Percentiles rank a stretch among this genome's conserved stretches.
These are phyloP conservation scores for Lanzia echinophila DNA, from an alignment of 2,329 filamentous ascomycete genomes.

Conservation along the genomic window DNA sequence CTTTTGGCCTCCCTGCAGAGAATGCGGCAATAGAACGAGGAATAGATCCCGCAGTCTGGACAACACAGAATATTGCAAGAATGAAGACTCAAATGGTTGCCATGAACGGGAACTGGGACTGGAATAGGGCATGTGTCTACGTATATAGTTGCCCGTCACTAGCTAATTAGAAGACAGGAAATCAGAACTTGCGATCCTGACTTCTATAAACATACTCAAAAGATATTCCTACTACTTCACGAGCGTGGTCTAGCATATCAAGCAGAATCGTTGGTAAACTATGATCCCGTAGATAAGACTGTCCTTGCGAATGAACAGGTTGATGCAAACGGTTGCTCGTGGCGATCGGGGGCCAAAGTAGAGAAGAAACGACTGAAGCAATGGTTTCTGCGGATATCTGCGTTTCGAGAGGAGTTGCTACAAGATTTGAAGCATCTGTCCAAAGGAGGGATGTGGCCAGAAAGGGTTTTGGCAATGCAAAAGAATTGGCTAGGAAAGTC, in stretches of 20 bases:
- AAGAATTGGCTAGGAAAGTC: slow-evolving; percentile 84
- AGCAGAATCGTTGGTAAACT: slow-evolving; percentile 78
- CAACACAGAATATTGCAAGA: slow-evolving; percentile 66
- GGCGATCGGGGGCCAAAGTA: slow-evolving; percentile 80
- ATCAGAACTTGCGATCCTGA: slow-evolving; percentile 74
- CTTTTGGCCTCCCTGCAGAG: slow-evolving; percentile 83
- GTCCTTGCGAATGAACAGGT: slow-evolving; percentile 92
- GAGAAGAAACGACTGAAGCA: slow-evolving; percentile 74
- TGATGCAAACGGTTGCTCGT: slow-evolving; percentile 77
- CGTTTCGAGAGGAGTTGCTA: slow-evolving; percentile 66
- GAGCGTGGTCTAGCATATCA: slow-evolving; percentile 74
- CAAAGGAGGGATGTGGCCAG: slow-evolving; percentile 65
- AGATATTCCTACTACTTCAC: slow-evolving; percentile 72
- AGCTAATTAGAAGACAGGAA: slow-evolving; percentile 49
- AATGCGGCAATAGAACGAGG: slow-evolving; percentile 84
- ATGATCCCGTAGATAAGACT: slow-evolving; percentile 82
- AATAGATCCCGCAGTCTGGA: slow-evolving; percentile 73
- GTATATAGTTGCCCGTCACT: neutral
- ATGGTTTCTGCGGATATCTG: slow-evolving; percentile 84
- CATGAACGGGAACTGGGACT: slow-evolving; percentile 81
- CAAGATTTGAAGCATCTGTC: slow-evolving; percentile 62
- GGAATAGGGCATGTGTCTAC: slow-evolving; percentile 60
- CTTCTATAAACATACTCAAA: slow-evolving; percentile 87
- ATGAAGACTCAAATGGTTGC: slow-evolving; percentile 76
- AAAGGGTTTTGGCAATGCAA: slow-evolving; percentile 76